Percentiles rank a stretch among this genome's conserved stretches.
phyloP scores from a whole-genome alignment of 768 basidiomycete species.

The Mycena venus region DNA sequence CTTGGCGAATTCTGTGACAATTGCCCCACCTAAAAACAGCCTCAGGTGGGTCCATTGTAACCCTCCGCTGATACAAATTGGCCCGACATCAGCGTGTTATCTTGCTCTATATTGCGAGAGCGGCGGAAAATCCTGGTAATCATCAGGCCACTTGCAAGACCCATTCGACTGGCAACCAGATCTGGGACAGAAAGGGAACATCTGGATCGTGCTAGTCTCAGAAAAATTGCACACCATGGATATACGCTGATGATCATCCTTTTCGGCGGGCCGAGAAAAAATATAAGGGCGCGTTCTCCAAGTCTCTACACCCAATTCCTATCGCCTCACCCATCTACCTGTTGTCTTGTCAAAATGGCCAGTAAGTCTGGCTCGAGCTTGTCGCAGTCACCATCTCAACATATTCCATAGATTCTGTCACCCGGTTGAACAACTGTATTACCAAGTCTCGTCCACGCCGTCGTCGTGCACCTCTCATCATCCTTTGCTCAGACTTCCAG shows the following conservation, averaged over 20 bases:
- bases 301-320: not conserved
- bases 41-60: not conserved
- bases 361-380: not conserved
- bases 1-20: not conserved
- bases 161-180: slow-evolving; percentile 14
- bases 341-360: slow-evolving; percentile 18
- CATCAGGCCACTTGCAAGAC: not conserved
- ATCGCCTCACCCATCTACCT: not conserved
- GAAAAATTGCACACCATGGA: slow-evolving; percentile 5
- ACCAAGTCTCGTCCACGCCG: not conserved
- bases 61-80: slow-evolving; percentile 1
- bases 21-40: not conserved
- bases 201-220: slow-evolving; percentile 10
- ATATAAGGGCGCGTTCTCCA: slow-evolving; percentile 7
- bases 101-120: slow-evolving; percentile 13
- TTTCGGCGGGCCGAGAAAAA: slow-evolving; percentile 5
- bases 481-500: slow-evolving; percentile 53
- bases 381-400: not conserved
- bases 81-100: slow-evolving; percentile 16
- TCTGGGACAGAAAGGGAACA: slow-evolving; percentile 18
- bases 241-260: slow-evolving; percentile 11
- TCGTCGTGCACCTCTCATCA: not conserved
- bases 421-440: slow-evolving; percentile 41
- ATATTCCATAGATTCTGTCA: slow-evolving; percentile 41
- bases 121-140: slow-evolving; percentile 4